Base-by-base conservation (phyloP, 768 basidiomycete genomes). In the Lyophyllum semitale region DNA sequence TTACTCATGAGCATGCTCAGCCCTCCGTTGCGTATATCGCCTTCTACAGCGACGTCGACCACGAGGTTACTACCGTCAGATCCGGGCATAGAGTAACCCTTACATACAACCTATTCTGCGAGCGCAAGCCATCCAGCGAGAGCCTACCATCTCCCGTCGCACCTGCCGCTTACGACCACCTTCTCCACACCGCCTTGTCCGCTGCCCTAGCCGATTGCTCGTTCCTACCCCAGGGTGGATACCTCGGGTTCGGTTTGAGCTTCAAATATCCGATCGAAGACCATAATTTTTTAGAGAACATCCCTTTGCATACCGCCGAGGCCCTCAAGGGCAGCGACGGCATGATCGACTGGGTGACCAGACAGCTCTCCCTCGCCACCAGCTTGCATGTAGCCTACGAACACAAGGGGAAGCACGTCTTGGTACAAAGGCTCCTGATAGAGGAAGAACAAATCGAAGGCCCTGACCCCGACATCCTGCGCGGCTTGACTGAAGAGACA, bases 61-160 rank as follows among this genome's bases (percentile, higher is more conserved):
- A 77, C 40, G 74, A 77, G 61, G 74, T 77, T 22, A 20, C 59
- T 1, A 59, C 61, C 8, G 73, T 78, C 8, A 59, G 48, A 0
- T 69, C 73, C 0, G 77, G 78, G 0, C 58, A 75, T 59, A 69
- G 76, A 1, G 68, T 80, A 7, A 76, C 76, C 0, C 56, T 78
- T 37, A 78, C 75, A 0, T 78, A 75, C 63, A 77, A 76, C 59
- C 73, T 77, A 32, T 75, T 71, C 56, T 67, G 69, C 42, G 61
- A 52, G n/a, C n/a, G n/a, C n/a, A n/a, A n/a, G n/a, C n/a, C n/a
- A n/a, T n/a, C n/a, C n/a, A n/a, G n/a, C 13, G 37, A n/a, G 18
- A 33, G 29, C 9, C 4, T 55, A 3, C 41, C 47, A 2, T 29
- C 27, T 2, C 53, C 57, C 20, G 40, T 58, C 13, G 18, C 23